Base-by-base conservation (phyloP, 2,329 filamentous ascomycete genomes). In the Incumbomyces lentus region DNA sequence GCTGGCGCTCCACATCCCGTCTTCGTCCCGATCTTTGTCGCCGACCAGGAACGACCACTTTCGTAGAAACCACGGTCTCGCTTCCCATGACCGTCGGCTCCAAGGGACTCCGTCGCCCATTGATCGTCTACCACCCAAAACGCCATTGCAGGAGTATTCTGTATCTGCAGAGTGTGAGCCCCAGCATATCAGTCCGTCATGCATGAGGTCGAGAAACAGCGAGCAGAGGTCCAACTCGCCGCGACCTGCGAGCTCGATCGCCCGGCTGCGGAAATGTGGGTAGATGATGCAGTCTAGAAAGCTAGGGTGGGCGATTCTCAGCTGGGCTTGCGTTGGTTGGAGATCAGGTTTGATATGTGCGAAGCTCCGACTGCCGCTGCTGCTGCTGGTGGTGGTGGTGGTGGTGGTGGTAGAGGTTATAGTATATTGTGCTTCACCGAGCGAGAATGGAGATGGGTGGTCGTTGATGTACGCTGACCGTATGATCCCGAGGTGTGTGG, bases 11-110 rank as follows among this genome's bases (percentile, higher is more conserved):
- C 49, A 35, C 46, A 53, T 49, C 8, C 47, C 49, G 31, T 52
- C 51, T 39, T 49, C 46, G 18, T 53, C 51, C 19, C 52, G 50
- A 31, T 46, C 42, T 55, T 55, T 35, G 49, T 52, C 52, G 48
- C 49, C 22, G 53, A 54, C 40, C 38, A 49, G 34, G 44, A 53
- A 54, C 59, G 57, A 50, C 50, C 67, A 70, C 51, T 71, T 71
- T 34, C 63, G 60, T 33, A 70, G 45, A 49, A 70, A 71, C 68
- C 68, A 71, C 2, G 58, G 51, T 46, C 61, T 62, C 2, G 64
- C 68, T 49, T 71, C 68, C 68, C 68, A 71, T 47, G 66, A 68
- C 11, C 68, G 61, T 31, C 59, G 57, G 45, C 69, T 68, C 68
- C 68, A 71, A 0, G 68, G 64, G n/a, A 68, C 62, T 13, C 64